A percentile compares a stretch with the other conserved stretches of the same genome.
phyloP scores from a whole-genome alignment of 2,329 filamentous ascomycete species.

The Aspergillus sergii region DNA sequence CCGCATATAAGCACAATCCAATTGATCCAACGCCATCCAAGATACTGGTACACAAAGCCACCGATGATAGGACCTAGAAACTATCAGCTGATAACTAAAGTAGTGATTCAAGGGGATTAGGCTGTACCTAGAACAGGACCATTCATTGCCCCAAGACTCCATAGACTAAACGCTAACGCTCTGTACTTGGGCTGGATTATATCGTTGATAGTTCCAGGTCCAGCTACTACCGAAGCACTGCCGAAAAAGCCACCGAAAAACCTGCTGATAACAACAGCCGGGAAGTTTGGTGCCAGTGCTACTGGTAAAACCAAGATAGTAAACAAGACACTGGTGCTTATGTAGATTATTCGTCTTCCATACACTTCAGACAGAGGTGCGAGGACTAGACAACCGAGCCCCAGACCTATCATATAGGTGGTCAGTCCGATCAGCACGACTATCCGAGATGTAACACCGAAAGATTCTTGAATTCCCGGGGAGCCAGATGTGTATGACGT shows the following conservation, averaged over 20 bases:
- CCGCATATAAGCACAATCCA: constrained; percentile 74
- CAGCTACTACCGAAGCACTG: constrained; percentile 73
- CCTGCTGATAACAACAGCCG: constrained; percentile 18
- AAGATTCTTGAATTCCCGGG: constrained; percentile 66
- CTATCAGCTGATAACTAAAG: background rate
- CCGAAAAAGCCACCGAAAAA: constrained; percentile 56
- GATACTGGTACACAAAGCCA: constrained; percentile 49
- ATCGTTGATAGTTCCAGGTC: constrained; percentile 75
- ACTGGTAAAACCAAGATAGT: constrained; percentile 67
- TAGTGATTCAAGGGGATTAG: background rate
- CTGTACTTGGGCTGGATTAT: constrained; percentile 73
- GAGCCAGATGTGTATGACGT: constrained; percentile 72
- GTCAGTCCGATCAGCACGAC: constrained; percentile 70
- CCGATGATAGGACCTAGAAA: constrained; percentile 22
- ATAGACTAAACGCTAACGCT: constrained; percentile 76
- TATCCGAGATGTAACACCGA: constrained; percentile 57
- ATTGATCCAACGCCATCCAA: constrained; percentile 81
- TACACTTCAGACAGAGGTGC: constrained; percentile 58
- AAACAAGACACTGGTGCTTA: constrained; percentile 63
- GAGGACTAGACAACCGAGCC: constrained; percentile 65
- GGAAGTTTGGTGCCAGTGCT: constrained; percentile 54
- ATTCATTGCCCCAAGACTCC: constrained; percentile 76
- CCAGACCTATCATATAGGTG: constrained; percentile 72
- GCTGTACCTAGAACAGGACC: constrained; percentile 52
- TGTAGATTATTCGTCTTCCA: constrained; percentile 55